Base-by-base conservation (phyloP, 345 rosid species). In the Dipteronia dyeriana region DNA sequence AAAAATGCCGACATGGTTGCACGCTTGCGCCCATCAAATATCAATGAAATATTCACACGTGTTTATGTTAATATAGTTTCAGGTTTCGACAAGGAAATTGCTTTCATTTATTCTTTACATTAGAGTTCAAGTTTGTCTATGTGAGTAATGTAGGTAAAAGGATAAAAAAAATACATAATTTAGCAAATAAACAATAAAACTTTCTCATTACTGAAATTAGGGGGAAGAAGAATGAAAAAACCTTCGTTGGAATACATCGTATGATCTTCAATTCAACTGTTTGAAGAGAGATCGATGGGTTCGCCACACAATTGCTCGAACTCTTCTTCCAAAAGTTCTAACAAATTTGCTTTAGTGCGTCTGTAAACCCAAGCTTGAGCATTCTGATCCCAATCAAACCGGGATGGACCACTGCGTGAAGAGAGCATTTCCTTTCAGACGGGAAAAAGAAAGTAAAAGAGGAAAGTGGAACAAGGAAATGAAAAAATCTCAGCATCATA, bases 351-450 rank as follows among this genome's bases (percentile, higher is more conserved):
- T 82, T 82, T 88, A 0, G 89, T 93, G 73, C 98, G 79, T 61
- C 95, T 84, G 66, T 95, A 95, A 38, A 95, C 80, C 98, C 98
- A 93, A 25, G 90, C 85, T 75, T 86, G 81, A 61, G 91, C 82
- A 71, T 82, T 82, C 65, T 2, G 81, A 78, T 95, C 98, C 98
- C 98, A 95, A 76, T 95, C 97, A 69, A 90, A 93, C 72, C 95
- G 87, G 26, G 97, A 86, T 10, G 98, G 98, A 64, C 98, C 98
- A 45, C 98, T 95, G 85, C 83, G 66, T 14, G 22, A 60, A 74
- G 74, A 19, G 10, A 76, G 63, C 53, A 45, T 39, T 65, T 14
- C 20, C 68, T 19, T 62, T 56, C 74, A 81, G 26, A 19, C 11
- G 9, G 41, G 14, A 56, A 38, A 10, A 53, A 72, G 4, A 56